Conservation (phyloP, 805 yeast genomes). For the Ogataea methylovora region DNA sequence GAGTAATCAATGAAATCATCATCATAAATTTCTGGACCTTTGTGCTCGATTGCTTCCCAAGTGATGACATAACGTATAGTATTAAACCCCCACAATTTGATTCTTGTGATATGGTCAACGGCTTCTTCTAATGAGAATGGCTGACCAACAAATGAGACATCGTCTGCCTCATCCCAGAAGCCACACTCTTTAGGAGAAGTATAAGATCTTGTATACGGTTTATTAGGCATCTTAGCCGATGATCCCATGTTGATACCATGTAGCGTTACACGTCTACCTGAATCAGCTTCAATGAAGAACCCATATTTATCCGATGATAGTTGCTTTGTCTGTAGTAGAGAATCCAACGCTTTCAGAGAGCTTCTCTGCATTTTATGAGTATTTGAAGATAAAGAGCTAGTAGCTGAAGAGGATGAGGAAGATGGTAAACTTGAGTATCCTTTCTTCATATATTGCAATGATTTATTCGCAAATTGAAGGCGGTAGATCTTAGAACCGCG, state of each 20-base stretch:
- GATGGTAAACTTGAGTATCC: no score
- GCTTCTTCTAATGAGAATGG: slow-evolving; percentile 79
- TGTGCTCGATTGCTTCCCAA: slow-evolving; percentile 92
- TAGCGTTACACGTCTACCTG: slow-evolving; percentile 55
- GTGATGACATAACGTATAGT: slow-evolving; percentile 68
- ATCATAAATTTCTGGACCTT: slow-evolving; percentile 80
- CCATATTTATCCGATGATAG: slow-evolving; percentile 39
- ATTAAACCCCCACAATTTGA: slow-evolving; percentile 79
- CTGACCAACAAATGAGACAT: slow-evolving; percentile 73
- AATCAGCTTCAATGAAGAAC: slow-evolving; percentile 39
- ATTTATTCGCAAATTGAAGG: no score
- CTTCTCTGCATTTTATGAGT: no score
- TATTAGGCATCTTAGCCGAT: slow-evolving; percentile 59
- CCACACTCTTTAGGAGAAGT: slow-evolving; percentile 29
- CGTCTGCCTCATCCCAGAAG: slow-evolving; percentile 61
- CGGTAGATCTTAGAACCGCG: no score
- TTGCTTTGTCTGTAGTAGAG: slow-evolving; percentile 11
- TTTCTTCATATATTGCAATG: no score
- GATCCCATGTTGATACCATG: slow-evolving; percentile 83
- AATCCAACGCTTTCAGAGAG: not conserved
- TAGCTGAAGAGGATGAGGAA: no score
- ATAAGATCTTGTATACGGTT: slow-evolving; percentile 42
- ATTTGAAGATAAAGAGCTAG: no score
- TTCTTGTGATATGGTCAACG: slow-evolving; percentile 54
- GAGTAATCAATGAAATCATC: slow-evolving; percentile 68